Conservation (phyloP, 2,329 filamentous ascomycete genomes). For the Penicillium sp. region DNA sequence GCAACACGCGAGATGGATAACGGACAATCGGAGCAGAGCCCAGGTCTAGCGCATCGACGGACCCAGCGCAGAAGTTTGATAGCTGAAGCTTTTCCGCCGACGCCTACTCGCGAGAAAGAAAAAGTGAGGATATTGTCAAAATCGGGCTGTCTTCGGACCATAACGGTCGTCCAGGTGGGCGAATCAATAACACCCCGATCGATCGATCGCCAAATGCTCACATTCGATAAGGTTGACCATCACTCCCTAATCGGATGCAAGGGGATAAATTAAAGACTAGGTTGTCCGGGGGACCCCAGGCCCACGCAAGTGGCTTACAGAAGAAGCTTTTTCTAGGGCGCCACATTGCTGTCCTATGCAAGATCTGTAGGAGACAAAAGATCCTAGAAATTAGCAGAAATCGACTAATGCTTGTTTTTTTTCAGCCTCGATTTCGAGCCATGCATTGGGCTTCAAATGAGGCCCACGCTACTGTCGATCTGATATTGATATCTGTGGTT, state of each 20-base stretch:
- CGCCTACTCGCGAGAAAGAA: neutral
- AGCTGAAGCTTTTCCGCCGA: neutral
- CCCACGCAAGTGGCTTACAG: constrained; percentile 21
- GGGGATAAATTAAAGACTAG: constrained; percentile 13
- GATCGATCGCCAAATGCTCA: neutral
- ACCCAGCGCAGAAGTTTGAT: neutral
- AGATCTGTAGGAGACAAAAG: neutral
- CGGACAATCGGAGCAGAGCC: neutral
- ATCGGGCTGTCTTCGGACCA: neutral
- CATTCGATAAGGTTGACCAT: neutral
- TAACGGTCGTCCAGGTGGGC: neutral
- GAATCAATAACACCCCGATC: neutral
- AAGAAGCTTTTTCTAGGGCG: constrained; percentile 16
- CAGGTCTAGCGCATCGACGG: neutral
- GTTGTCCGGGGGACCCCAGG: constrained; percentile 13
- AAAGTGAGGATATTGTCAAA: neutral
- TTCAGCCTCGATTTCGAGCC: neutral
- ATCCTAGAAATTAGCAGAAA: neutral
- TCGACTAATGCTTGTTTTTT: neutral
- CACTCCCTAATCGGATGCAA: neutral
- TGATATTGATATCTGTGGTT: neutral
- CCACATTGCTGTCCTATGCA: constrained; percentile 10
- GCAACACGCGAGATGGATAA: neutral
- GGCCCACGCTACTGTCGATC: neutral
- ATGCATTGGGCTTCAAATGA: neutral